These are phyloP conservation scores for Clonostachys sp. DNA, from an alignment of 2,329 filamentous ascomycete genomes.

Conservation along the genomic window DNA sequence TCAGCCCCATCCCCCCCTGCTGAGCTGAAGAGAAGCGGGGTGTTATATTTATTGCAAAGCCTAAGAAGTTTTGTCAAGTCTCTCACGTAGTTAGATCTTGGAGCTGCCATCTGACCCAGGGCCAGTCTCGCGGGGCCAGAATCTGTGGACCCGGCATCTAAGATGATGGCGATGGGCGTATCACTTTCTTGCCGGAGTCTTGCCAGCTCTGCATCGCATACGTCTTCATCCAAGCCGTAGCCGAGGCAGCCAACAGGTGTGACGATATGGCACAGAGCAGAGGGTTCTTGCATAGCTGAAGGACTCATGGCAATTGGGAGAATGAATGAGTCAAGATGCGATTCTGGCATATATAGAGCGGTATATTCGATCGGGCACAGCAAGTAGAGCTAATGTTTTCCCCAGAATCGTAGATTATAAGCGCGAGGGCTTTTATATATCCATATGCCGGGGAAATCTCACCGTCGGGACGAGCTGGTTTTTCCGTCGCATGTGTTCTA, in stretches of 20 bases:
- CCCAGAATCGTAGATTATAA: too few species aligned
- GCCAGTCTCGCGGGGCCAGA: conserved; percentile 32
- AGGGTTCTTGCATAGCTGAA: not conserved
- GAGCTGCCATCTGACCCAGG: conserved; percentile 30
- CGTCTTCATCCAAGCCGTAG: conserved; percentile 34
- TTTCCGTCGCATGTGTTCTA: too few species aligned
- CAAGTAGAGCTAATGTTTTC: too few species aligned
- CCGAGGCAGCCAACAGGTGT: conserved; percentile 44
- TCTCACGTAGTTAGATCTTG: conserved; percentile 28
- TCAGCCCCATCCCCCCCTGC: conserved; percentile 38
- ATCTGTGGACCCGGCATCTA: conserved; percentile 27
- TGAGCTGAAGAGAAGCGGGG: conserved; percentile 32
- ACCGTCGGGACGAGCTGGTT: too few species aligned
- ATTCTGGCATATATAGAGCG: too few species aligned
- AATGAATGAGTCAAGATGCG: too few species aligned
- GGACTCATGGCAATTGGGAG: too few species aligned
- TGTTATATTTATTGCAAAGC: conserved; percentile 17
- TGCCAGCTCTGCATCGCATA: conserved; percentile 15
- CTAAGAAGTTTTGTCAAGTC: conserved; percentile 32
- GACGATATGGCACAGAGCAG: conserved; percentile 28
- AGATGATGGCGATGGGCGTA: conserved; percentile 23
- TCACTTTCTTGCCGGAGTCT: conserved; percentile 14
- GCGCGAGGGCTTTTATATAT: too few species aligned
- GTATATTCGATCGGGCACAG: too few species aligned
- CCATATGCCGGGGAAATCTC: too few species aligned